Evolutionary conservation across 345 rosid species (phyloP).

Genomic region (Nasturtium officinale): DNA sequence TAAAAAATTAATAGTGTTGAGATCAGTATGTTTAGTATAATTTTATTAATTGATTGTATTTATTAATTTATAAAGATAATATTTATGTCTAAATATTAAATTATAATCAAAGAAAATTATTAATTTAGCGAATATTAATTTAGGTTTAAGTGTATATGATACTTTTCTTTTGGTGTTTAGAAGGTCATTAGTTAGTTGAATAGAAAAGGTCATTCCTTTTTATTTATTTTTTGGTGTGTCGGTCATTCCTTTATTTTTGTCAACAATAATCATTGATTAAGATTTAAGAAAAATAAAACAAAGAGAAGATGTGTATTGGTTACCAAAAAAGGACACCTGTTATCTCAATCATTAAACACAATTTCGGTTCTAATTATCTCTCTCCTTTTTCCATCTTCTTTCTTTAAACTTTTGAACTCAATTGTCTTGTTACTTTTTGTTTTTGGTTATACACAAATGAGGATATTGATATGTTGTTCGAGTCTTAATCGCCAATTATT

Average conservation of each 20-base stretch:
- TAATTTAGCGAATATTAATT: too few relatives aligned
- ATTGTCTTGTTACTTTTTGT: not conserved
- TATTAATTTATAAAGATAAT: too few relatives aligned
- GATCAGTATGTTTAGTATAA: too few relatives aligned
- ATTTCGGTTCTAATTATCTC: conserved; percentile 17
- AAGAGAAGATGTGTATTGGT: conserved; percentile 22
- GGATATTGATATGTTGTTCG: not conserved
- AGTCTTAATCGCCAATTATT: not conserved
- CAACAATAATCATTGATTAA: not conserved
- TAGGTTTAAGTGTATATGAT: too few relatives aligned
- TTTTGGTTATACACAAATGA: not conserved
- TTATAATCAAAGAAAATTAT: too few relatives aligned
- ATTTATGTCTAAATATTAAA: too few relatives aligned
- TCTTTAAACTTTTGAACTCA: not conserved
- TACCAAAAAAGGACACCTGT: conserved; percentile 17
- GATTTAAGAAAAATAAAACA: not conserved
- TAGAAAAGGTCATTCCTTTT: not conserved
- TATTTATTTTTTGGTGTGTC: too few relatives aligned
- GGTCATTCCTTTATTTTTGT: too few relatives aligned
- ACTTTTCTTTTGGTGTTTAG: not conserved
- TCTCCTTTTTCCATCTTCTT: not conserved
- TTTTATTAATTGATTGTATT: too few relatives aligned
- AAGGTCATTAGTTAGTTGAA: not conserved
- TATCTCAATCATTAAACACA: conserved; percentile 30
- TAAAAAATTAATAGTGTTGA: too few relatives aligned